phyloP scores from a whole-genome alignment of 768 basidiomycete species.

The Rhodotorula taiwanensis region DNA sequence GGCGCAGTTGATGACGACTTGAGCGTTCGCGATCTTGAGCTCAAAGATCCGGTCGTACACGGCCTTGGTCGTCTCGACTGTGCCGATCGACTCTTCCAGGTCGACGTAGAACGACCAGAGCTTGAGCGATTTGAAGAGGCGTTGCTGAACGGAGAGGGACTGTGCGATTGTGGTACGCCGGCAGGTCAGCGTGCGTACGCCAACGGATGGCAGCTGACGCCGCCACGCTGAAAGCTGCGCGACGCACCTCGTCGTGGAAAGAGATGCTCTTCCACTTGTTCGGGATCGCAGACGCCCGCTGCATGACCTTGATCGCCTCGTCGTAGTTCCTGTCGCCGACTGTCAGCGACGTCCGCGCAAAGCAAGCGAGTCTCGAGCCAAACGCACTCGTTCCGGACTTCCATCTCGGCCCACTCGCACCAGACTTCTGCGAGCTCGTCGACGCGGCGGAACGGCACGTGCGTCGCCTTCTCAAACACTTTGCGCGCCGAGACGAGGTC shows the following conservation, averaged over 20 bases:
- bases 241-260: constrained; percentile 87
- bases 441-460: constrained; percentile 86
- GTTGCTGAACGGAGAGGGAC: constrained; percentile 75
- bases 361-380: too few relatives aligned
- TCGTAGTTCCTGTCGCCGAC: constrained; percentile 70
- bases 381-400: constrained; percentile 79
- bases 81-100: constrained; percentile 91
- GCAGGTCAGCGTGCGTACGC: background rate
- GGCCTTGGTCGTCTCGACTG: constrained; percentile 79
- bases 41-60: constrained; percentile 97
- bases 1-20: constrained; percentile 94
- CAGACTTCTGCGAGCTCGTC: constrained; percentile 97
- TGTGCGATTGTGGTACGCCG: too few relatives aligned
- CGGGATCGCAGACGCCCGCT: constrained; percentile 83
- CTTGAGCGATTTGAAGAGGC: constrained; percentile 95
- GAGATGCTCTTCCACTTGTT: constrained; percentile 74
- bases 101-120: constrained; percentile 99
- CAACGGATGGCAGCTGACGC: too few relatives aligned
- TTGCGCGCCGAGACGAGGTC: constrained; percentile 82
- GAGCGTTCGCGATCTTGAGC: constrained; percentile 93
- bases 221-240: background rate
- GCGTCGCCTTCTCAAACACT: constrained; percentile 85
- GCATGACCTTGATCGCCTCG: constrained; percentile 90
- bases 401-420: constrained; percentile 99
- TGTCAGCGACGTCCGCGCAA: too few relatives aligned